These are phyloP conservation scores for Casuarina cunninghamiana DNA, from an alignment of 306 rosid species.

Conservation along the genomic window DNA sequence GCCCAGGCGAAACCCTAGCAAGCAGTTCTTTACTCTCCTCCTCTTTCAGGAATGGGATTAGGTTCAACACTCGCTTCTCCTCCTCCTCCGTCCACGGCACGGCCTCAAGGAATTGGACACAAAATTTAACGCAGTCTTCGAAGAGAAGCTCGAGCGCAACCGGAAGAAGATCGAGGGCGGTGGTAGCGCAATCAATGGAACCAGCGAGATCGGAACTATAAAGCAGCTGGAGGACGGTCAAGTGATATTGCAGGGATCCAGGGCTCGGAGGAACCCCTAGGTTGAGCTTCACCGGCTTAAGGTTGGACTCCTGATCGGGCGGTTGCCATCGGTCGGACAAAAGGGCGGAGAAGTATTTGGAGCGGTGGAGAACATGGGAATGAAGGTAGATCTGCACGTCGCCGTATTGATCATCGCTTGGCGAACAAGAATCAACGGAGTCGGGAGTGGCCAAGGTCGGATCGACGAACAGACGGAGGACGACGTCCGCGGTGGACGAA, in stretches of 20 bases:
- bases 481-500: slow-evolving; percentile 62
- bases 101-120: slow-evolving; percentile 76
- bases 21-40: slow-evolving; percentile 76
- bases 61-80: slow-evolving; percentile 54
- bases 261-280: slow-evolving; percentile 49
- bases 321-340: slow-evolving; percentile 83
- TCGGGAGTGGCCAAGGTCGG: slow-evolving; percentile 21
- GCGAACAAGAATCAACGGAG: slow-evolving; percentile 24
- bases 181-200: slow-evolving; percentile 43
- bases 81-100: slow-evolving; percentile 96
- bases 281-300: slow-evolving; percentile 34
- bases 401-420: slow-evolving; percentile 10
- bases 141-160: slow-evolving; percentile 79
- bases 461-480: slow-evolving; percentile 65
- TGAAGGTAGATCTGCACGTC: slow-evolving; percentile 69
- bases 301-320: slow-evolving; percentile 17
- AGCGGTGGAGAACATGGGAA: slow-evolving; percentile 63
- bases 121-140: slow-evolving; percentile 74
- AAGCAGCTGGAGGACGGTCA: slow-evolving; percentile 62
- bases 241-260: slow-evolving; percentile 48
- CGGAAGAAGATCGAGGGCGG: slow-evolving; percentile 78
- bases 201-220: slow-evolving; percentile 54
- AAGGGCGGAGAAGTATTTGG: slow-evolving; percentile 74
- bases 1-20: slow-evolving; percentile 67
- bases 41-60: slow-evolving; percentile 67